phyloP scores from a whole-genome alignment of 352 stramenopile species.

The Pythium rishiriense region DNA sequence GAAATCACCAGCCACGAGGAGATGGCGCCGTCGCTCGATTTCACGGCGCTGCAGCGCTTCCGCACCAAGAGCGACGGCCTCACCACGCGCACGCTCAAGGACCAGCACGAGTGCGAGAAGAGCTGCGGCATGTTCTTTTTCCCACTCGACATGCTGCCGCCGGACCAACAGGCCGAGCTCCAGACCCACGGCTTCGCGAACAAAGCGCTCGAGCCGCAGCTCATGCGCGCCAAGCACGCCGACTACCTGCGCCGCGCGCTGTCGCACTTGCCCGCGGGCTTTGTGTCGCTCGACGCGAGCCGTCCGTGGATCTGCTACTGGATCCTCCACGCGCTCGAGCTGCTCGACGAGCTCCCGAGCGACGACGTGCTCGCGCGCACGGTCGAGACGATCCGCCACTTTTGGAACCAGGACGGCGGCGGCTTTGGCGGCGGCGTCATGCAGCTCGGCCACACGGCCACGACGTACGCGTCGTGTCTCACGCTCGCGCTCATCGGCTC shows the following conservation, averaged over 20 bases:
- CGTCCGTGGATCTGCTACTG: slow-evolving; percentile 98
- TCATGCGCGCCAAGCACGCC: slow-evolving; percentile 88
- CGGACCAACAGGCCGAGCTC: slow-evolving; percentile 84
- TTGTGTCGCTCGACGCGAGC: slow-evolving; percentile 93
- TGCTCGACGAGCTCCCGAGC: slow-evolving; percentile 83
- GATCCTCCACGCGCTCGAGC: slow-evolving; percentile 95
- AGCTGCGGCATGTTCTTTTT: slow-evolving; percentile 93
- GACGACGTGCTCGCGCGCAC: slow-evolving; percentile 37
- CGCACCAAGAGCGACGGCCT: slow-evolving; percentile 57
- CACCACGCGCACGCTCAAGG: slow-evolving; percentile 49
- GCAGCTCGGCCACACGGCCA: slow-evolving; percentile 85
- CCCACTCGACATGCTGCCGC: slow-evolving; percentile 70
- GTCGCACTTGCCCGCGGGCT: slow-evolving; percentile 67
- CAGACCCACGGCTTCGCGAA: slow-evolving; percentile 83
- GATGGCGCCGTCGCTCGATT: slow-evolving; percentile 18
- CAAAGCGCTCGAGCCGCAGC: slow-evolving; percentile 51
- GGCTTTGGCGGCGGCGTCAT: slow-evolving; percentile 95
- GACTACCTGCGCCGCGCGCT: slow-evolving; percentile 77
- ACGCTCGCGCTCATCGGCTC: slow-evolving; percentile 92
- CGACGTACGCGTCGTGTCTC: slow-evolving; percentile 96
- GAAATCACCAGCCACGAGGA: too few relatives aligned
- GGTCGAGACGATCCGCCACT: slow-evolving; percentile 65
- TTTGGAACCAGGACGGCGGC: slow-evolving; percentile 63
- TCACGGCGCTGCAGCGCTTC: slow-evolving; percentile 40
- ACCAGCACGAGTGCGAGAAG: slow-evolving; percentile 88